Conservation (phyloP, 2,329 filamentous ascomycete genomes). For the Aspergillus sergii region DNA sequence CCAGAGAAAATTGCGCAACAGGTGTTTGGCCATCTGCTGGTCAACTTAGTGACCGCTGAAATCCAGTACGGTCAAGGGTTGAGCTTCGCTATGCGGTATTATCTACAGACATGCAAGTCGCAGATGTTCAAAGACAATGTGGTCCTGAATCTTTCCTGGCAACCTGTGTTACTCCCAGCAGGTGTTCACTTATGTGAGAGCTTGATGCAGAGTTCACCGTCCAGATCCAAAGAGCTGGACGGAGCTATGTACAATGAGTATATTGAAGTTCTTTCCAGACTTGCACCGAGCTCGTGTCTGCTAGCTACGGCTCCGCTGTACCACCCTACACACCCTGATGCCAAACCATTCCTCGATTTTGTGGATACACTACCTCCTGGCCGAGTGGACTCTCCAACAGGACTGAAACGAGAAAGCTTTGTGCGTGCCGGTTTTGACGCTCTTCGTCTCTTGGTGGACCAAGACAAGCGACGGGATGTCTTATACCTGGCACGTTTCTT, state of each 20-base stretch:
- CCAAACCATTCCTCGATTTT: constrained; percentile 33
- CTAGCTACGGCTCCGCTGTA: constrained; percentile 36
- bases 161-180: constrained; percentile 27
- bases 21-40: constrained; percentile 31
- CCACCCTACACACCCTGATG: constrained; percentile 40
- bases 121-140: constrained; percentile 17
- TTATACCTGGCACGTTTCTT: constrained; percentile 33
- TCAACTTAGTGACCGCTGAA: constrained; percentile 38
- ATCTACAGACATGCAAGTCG: constrained; percentile 30
- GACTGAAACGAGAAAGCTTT: constrained; percentile 30
- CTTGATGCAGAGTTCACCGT: constrained; percentile 27
- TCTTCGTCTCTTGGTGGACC: constrained; percentile 40
- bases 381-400: constrained; percentile 22
- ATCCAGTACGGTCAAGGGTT: constrained; percentile 36
- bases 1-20: constrained; percentile 22
- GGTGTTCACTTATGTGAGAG: constrained; percentile 29
- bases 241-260: constrained; percentile 37
- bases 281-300: constrained; percentile 29
- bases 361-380: constrained; percentile 25
- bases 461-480: constrained; percentile 32
- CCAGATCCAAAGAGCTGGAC: constrained; percentile 28
- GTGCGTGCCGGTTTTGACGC: constrained; percentile 40
- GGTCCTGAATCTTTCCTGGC: constrained; percentile 9
- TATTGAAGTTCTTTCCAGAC: constrained; percentile 24
- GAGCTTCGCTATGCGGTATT: constrained; percentile 33